Base-by-base conservation (phyloP, 768 basidiomycete species). In the Amanita fuliginea region DNA sequence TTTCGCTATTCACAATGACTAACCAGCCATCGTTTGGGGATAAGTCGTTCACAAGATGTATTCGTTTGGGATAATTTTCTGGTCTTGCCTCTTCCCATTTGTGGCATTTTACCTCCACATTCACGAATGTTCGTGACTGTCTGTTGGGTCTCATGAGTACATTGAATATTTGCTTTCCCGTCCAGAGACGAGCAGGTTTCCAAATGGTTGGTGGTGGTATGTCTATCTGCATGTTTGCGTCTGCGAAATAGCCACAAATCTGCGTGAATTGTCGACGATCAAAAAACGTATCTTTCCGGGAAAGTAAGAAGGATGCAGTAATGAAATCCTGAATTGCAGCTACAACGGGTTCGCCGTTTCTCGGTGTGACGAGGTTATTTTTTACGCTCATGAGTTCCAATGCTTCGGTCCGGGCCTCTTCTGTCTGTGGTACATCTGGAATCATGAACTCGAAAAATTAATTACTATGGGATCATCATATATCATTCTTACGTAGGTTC, bases 241-340 rank as follows among this genome's bases (percentile, higher is more conserved):
- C 96, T 14, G 77, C 86, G 43, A 99, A 76, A 66, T 94, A 99
- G 51, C 87, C 89, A 64, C 93, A 95, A 56, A 96, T 92, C 60
- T 98, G 96, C 1, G 90, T 90, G 66, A 99, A 97, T 59, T 96
- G 89, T 41, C 85, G 79, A 16, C 96, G 82, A 61, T 94, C 88
- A 62, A 94, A 86, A 67, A 99, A 96, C 13, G 77, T 81, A 59
- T 99, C 96, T 60, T 87, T 85, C 33, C 82, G 83, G 6, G 95
- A 95, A 57, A 99, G 80, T 35, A 99, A 80, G 71, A 83, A 99
- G 16, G 96, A 93, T 13, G 94, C 96, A 3, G 96, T 98, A 70
- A 99, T 98, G 72, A 99, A 99, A 66, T 99, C 96, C 64, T 99
- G 96, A 55, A 96, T 99, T 55, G 96, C 96, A 21, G 96, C 93